Conservation (phyloP, 1,284 basidiomycete genomes). For the Flammula alnicola region DNA sequence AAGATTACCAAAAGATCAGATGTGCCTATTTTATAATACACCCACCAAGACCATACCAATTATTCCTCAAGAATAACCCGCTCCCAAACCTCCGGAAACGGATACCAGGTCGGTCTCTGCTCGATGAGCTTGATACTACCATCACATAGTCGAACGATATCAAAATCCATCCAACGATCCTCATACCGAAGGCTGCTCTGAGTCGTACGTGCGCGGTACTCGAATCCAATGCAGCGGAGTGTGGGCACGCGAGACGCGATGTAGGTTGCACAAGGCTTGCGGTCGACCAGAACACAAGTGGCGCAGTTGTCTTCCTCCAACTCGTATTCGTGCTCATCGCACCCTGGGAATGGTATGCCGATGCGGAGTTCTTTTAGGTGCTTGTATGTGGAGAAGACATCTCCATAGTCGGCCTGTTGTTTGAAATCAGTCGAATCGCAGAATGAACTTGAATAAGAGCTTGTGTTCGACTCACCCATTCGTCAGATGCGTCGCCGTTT, state of each 20-base stretch:
- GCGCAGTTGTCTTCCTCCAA: slow-evolving; percentile 5
- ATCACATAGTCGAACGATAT: slow-evolving; percentile 29
- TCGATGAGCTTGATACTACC: slow-evolving; percentile 11
- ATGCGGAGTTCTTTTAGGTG: slow-evolving; percentile 33
- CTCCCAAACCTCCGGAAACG: slow-evolving; percentile 29
- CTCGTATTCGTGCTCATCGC: slow-evolving; percentile 29
- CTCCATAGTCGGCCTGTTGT: slow-evolving; percentile 35
- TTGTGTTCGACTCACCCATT: slow-evolving; percentile 38
- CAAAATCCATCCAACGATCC: slow-evolving; percentile 44
- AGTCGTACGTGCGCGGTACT: slow-evolving; percentile 38
- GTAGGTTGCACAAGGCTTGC: slow-evolving; percentile 35
- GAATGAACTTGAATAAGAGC: slow-evolving; percentile 7
- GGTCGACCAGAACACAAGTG: slow-evolving; percentile 28
- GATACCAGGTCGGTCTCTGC: slow-evolving; percentile 23
- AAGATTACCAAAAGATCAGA: no score
- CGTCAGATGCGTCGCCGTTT: slow-evolving; percentile 37
- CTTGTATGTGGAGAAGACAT: slow-evolving; percentile 31
- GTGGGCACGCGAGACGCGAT: slow-evolving; percentile 34
- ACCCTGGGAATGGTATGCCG: slow-evolving; percentile 41
- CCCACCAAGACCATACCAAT: no score
- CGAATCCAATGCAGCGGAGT: slow-evolving; percentile 37
- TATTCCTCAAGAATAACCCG: slow-evolving; percentile 15
- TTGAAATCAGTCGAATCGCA: no score
- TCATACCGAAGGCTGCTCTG: slow-evolving; percentile 40
- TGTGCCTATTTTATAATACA: no score